phyloP scores from a whole-genome alignment of 805 yeast species.

The Starmerella apis region DNA sequence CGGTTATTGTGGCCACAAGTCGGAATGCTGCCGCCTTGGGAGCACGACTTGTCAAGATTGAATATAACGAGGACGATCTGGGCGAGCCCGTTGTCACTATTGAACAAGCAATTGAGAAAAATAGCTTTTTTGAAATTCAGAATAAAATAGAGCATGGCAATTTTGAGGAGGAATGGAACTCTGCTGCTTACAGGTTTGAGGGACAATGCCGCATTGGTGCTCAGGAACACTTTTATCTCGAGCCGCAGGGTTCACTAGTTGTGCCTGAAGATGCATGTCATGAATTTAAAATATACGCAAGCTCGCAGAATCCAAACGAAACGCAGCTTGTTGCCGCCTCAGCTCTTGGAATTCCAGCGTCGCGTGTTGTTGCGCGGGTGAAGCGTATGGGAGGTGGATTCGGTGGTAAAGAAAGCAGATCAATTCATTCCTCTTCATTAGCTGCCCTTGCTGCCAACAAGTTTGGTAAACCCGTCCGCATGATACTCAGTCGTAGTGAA shows the following conservation, averaged over 20 bases:
- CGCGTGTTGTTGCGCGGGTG: conserved; percentile 35
- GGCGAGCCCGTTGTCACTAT: conserved; percentile 34
- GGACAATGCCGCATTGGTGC: conserved; percentile 38
- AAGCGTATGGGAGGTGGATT: conserved; percentile 44
- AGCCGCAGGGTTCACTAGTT: conserved; percentile 38
- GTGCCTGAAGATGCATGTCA: conserved; percentile 38
- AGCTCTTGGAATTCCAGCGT: conserved; percentile 37
- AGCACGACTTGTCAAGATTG: conserved; percentile 36
- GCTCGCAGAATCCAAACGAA: conserved; percentile 40
- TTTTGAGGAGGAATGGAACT: conserved; percentile 33
- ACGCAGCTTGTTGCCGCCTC: conserved; percentile 38
- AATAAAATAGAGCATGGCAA: conserved; percentile 36
- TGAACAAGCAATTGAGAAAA: conserved; percentile 37
- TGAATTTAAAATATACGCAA: conserved; percentile 38
- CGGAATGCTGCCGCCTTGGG: conserved; percentile 38
- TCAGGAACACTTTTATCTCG: conserved; percentile 43
- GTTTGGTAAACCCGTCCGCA: conserved; percentile 36
- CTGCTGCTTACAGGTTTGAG: conserved; percentile 32
- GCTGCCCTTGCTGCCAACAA: conserved; percentile 39
- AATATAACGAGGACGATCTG: conserved; percentile 33
- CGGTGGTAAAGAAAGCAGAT: conserved; percentile 42
- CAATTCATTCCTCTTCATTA: conserved; percentile 34
- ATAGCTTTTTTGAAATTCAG: conserved; percentile 34
- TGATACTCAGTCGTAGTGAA: conserved; percentile 36
- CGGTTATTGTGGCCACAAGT: conserved; percentile 35